A percentile compares a stretch with the other conserved stretches of the same genome.
Evolutionary conservation across 768 basidiomycete species (phyloP).

Genomic region (Clitopilus passeckerianus): DNA sequence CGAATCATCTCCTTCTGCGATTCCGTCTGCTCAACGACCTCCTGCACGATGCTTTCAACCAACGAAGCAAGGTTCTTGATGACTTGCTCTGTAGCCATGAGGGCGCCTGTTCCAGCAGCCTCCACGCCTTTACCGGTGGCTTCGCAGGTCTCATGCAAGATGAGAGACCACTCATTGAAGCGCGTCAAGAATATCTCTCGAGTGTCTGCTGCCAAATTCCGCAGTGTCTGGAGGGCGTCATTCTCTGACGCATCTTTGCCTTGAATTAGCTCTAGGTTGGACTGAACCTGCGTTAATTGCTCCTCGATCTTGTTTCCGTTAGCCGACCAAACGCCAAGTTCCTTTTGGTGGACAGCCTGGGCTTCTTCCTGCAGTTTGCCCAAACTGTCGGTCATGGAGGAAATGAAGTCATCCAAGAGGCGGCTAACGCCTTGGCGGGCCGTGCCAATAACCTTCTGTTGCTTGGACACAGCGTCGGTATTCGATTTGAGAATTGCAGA

Average conservation of each 20-base stretch:
- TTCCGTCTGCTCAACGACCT: constrained; percentile 52
- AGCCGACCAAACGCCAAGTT: constrained; percentile 46
- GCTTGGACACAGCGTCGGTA: constrained; percentile 54
- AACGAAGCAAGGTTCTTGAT: constrained; percentile 54
- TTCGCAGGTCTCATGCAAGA: constrained; percentile 43
- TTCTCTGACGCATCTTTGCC: constrained; percentile 50
- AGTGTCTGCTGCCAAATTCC: constrained; percentile 44
- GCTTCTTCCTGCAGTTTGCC: constrained; percentile 51
- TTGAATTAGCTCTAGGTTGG: constrained; percentile 48
- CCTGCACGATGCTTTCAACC: constrained; percentile 54
- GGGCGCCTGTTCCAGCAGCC: constrained; percentile 35
- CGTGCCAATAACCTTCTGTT: constrained; percentile 53
- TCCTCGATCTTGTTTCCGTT: constrained; percentile 52
- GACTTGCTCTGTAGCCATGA: constrained; percentile 50
- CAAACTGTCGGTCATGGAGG: constrained; percentile 48
- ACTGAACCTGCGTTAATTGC: constrained; percentile 51
- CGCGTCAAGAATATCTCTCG: constrained; percentile 48
- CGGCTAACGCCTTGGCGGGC: constrained; percentile 49
- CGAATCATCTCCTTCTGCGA: constrained; percentile 46
- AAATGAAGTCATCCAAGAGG: constrained; percentile 59
- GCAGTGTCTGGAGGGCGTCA: constrained; percentile 44
- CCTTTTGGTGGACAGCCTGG: constrained; percentile 48
- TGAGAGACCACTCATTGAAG: constrained; percentile 51
- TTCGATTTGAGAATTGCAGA: constrained; percentile 59
- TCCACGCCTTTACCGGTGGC: constrained; percentile 43